Conservation (phyloP, 768 basidiomycete genomes). For the Pisolithus orientalis region DNA sequence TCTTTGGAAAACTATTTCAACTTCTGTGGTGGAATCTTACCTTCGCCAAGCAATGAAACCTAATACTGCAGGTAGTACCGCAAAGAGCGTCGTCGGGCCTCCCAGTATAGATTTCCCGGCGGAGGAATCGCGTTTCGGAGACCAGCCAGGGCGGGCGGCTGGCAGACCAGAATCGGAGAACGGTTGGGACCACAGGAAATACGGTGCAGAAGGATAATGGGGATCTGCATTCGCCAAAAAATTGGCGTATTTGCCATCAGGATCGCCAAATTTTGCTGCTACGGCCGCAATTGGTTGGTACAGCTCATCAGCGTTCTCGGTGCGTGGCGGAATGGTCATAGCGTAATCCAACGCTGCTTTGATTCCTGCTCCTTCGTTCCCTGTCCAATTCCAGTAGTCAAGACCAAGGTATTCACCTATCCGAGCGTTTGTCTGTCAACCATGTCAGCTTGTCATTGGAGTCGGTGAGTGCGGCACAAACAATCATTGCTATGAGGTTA, state of each 20-base stretch:
- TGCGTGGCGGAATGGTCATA: conserved; percentile 35
- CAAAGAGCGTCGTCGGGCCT: not conserved
- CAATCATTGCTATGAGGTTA: conserved; percentile 65
- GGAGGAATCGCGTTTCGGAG: conserved; percentile 1
- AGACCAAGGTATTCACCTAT: conserved; percentile 41
- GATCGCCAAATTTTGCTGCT: conserved; percentile 54
- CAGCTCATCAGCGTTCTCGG: conserved; percentile 38
- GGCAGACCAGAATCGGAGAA: conserved; percentile 28
- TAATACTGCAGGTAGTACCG: not conserved
- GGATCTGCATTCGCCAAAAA: conserved; percentile 37
- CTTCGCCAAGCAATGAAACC: not conserved
- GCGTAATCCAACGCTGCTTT: conserved; percentile 53
- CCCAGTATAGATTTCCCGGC: not conserved
- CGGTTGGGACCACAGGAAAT: conserved; percentile 53
- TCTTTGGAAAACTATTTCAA: no score
- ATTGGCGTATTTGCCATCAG: conserved; percentile 46
- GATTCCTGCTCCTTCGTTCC: conserved; percentile 48
- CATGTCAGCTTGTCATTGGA: not conserved
- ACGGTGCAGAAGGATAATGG: conserved; percentile 38
- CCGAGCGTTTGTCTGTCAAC: conserved; percentile 47
- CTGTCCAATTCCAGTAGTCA: conserved; percentile 44
- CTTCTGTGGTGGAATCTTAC: no score
- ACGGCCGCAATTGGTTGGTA: conserved; percentile 54
- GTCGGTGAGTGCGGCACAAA: conserved; percentile 23
- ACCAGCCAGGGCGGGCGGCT: conserved; percentile 3